Evolutionary conservation across 805 yeast genomes (phyloP), one percentile per base, ranked within the genome.

Genomic region (Lipomyces kockii): DNA sequence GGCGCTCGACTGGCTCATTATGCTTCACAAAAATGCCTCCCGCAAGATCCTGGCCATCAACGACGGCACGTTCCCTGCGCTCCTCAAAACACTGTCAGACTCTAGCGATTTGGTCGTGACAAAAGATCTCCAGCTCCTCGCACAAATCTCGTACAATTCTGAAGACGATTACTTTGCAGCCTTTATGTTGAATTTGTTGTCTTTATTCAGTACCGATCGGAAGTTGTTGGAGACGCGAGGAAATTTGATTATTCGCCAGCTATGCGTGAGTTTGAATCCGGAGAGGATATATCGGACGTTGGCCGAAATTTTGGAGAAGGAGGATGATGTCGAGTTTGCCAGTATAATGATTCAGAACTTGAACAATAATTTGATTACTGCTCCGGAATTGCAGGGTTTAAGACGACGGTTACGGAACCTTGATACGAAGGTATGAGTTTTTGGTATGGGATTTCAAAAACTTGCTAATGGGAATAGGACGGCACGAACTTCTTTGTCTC

Each of bases 1-100:
- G 0, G 88, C 95, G 29, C 80, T 95, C 46, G 97, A 93, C 71
- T 95, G 99, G 99, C 81, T 95, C 39, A 86, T 87, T 17, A 86
- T 91, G 83, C 82, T 95, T 53, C 94, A 92, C 74, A 83, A 86
- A 34, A 88, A 88, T 71, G 88, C 89, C 4, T 89, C 90, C 2
- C 78, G 81, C 52, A 83, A 85, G 67, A 81, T 88, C 46, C 76
- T 87, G 34, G 76, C 77, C 27, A 73, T 76, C 51, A 75, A 79
- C 65, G 89, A 86, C 62, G 85, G 86, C 66, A 89, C 92, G 56
- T 88, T 92, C 73, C 87, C 90, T 12, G 91, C 92, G 0, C 81
- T 95, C 49, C 81, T 95, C 62, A 89, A 87, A 74, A 90, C 97
- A 0, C 81, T 87, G 22, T 82, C 87, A 1, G 89, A 87, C 83